Conservation (phyloP, 2,329 filamentous ascomycete genomes). For the Sodiomyces alkalinus region DNA sequence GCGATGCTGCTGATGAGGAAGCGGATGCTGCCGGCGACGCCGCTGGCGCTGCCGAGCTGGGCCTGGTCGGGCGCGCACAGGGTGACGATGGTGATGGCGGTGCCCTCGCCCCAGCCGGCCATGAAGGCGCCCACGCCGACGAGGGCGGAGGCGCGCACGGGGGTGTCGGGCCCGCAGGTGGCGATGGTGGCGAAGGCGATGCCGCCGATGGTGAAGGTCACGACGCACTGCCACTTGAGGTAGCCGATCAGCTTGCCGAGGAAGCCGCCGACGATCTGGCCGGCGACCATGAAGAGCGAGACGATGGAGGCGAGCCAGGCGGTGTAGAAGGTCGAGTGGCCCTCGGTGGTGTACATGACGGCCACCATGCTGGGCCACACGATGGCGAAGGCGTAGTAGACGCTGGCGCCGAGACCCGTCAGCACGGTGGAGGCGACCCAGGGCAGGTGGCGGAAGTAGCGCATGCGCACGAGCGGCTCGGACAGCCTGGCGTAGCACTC, state of each 20-base stretch:
- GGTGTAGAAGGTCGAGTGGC: constrained; percentile 8
- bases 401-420: constrained; percentile 18
- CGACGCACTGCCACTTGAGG: constrained; percentile 17
- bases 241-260: constrained; percentile 13
- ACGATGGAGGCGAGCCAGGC: constrained; percentile 14
- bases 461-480: constrained; percentile 20
- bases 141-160: constrained; percentile 12
- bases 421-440: constrained; percentile 17
- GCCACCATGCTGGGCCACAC: constrained; percentile 20
- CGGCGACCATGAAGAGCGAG: constrained; percentile 13
- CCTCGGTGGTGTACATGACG: constrained; percentile 14
- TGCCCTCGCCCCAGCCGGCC: constrained; percentile 19
- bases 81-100: constrained; percentile 18
- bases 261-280: constrained; percentile 13
- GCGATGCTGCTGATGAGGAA: constrained; percentile 18
- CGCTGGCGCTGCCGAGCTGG: constrained; percentile 18
- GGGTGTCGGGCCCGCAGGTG: constrained; percentile 13
- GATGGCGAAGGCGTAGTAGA: constrained; percentile 22
- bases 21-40: constrained; percentile 20
- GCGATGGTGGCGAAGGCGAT: constrained; percentile 16
- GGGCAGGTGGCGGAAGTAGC: constrained; percentile 17
- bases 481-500: constrained; percentile 13
- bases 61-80: constrained; percentile 17
- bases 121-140: constrained; percentile 17
- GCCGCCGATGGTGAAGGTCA: constrained; percentile 12